These are phyloP conservation scores for Papiliotrema flavescens DNA, from an alignment of 1,284 basidiomycete genomes.

Conservation along the genomic window DNA sequence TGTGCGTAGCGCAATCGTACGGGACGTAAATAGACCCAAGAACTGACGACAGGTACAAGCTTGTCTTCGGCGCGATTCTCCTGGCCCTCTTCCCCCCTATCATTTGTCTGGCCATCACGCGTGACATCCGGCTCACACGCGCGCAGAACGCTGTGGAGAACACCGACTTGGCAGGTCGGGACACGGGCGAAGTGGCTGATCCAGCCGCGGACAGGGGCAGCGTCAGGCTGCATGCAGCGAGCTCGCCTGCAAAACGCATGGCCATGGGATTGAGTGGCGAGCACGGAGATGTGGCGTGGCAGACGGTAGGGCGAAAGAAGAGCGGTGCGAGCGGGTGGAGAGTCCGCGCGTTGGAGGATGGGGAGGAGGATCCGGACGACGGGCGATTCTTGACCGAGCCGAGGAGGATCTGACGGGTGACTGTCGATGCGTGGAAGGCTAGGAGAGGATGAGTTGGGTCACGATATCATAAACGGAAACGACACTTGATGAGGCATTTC, in stretches of 20 bases:
- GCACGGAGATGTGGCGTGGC: background rate
- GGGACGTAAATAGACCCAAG: background rate
- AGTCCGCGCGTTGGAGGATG: background rate
- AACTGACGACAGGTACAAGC: constrained; percentile 19
- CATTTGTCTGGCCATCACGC: constrained; percentile 43
- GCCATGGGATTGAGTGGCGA: background rate
- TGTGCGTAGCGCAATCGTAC: constrained; percentile 23
- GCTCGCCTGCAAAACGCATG: background rate
- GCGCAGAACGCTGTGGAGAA: constrained; percentile 51
- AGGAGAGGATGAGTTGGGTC: too few species aligned
- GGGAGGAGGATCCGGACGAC: background rate
- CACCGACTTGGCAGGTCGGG: constrained; percentile 10
- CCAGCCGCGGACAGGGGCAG: background rate
- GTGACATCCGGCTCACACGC: constrained; percentile 49
- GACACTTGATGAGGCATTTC: too few species aligned
- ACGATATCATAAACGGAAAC: too few species aligned
- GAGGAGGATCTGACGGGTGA: background rate
- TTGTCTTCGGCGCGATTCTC: constrained; percentile 38
- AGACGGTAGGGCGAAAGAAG: background rate
- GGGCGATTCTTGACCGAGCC: background rate
- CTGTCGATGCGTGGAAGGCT: background rate
- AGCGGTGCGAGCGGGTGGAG: background rate
- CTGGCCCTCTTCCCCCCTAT: constrained; percentile 47
- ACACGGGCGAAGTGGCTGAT: constrained; percentile 1
- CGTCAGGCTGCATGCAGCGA: background rate